Conservation (phyloP, 108 stramenopile genomes). For the Chaetoceros tenuissimus region DNA sequence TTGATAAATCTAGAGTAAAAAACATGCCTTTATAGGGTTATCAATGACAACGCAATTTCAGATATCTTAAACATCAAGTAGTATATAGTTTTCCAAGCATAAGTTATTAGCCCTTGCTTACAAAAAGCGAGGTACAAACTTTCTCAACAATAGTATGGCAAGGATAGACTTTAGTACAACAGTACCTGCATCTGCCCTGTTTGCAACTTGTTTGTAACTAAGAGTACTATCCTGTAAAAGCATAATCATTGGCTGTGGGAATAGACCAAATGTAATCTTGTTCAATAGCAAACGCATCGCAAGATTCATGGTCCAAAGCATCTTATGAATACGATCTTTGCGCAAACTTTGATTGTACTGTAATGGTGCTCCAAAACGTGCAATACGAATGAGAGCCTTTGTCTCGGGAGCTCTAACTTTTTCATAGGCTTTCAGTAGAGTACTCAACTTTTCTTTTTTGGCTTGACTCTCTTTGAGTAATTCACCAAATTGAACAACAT, state of each 20-base stretch:
- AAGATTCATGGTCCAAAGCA: slow-evolving; percentile 43
- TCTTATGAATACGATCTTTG: slow-evolving; percentile 23
- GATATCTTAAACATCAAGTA: no score
- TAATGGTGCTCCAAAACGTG: slow-evolving; percentile 52
- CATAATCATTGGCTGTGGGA: slow-evolving; percentile 29
- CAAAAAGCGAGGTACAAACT: no score
- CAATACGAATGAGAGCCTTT: slow-evolving; percentile 39
- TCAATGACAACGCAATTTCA: no score
- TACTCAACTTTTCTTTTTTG: slow-evolving; percentile 26
- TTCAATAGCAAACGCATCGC: slow-evolving; percentile 40
- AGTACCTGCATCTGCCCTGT: slow-evolving; percentile 30
- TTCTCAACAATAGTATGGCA: no score
- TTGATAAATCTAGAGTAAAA: no score
- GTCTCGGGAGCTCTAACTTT: slow-evolving; percentile 15
- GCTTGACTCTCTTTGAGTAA: no score
- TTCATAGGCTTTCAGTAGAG: slow-evolving; percentile 15
- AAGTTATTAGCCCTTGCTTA: no score
- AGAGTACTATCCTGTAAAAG: slow-evolving; percentile 17
- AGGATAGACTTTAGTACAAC: no score
- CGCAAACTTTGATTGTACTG: slow-evolving; percentile 55
- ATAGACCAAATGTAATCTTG: slow-evolving; percentile 27
- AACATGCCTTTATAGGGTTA: no score
- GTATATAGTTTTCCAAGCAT: no score
- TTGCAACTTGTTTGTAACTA: slow-evolving; percentile 44
- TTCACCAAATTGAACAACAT: slow-evolving; percentile 68